Base-by-base conservation (phyloP, 441 rosid genomes). In the Mallotus repandus region DNA sequence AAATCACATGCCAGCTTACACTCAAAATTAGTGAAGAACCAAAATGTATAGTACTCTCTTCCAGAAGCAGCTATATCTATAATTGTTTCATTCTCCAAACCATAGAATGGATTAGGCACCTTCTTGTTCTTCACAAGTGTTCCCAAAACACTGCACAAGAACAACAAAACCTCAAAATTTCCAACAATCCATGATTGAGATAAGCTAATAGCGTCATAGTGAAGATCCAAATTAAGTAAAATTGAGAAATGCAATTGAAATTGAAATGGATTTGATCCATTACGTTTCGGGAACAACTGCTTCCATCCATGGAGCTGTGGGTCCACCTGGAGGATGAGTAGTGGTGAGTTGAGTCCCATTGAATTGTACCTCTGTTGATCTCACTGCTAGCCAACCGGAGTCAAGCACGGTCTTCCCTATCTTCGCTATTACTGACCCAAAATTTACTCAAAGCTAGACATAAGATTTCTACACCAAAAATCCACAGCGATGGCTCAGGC, bases 221-320 rank as follows among this genome's bases (percentile, higher is more conserved):
- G 29, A 25, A 25, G 0, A 25, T 25, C 29, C 38, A 35, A 35
- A 35, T 35, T 35, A 35, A 35, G 38, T 35, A 35, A 35, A 35
- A 35, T 35, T 1, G 38, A 35, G 38, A 35, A 35, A 35, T 35
- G 38, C 38, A 35, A 35, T 35, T 35, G 5, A 35, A 35, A 35
- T 35, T 35, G 9, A 49, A 18, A 58, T 58, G 58, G 14, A 55
- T 11, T 19, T 25, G 0, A 13, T 18, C 7, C 11, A 46, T 84
- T 88, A 95, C 99, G 97, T 95, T 85, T 97, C 99, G 11, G 98
- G 99, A 18, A 93, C 90, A 70, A 81, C 89, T 63, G 97, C 97
- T 76, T 90, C 90, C 91, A 93, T 91, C 99, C 99, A 95, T n/a
- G 88, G 96, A 21, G 83, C 66, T 49, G 76, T 46, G 55, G 89